A percentile compares a stretch with the other conserved stretches of the same genome.
phyloP scores from a whole-genome alignment of 2,329 filamentous ascomycete genomes.

The Aspergillus brunneoviolaceus region DNA sequence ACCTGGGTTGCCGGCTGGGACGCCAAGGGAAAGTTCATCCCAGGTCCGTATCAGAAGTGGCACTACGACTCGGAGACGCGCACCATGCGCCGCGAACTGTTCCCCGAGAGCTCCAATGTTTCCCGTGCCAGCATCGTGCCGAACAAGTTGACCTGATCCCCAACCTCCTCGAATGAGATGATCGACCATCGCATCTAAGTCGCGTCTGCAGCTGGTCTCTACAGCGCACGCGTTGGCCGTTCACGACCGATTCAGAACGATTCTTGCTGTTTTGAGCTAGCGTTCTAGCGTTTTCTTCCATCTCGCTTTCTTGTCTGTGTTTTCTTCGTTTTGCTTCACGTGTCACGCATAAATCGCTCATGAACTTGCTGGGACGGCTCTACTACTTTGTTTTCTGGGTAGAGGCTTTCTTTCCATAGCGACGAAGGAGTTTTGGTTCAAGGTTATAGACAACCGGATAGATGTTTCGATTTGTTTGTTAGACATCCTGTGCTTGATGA shows the following conservation, averaged over 20 bases:
- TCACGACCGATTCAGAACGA: not conserved
- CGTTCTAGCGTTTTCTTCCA: constrained; percentile 1
- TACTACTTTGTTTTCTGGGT: not conserved
- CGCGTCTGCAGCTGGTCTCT: constrained; percentile 15
- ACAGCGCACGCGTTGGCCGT: constrained; percentile 5
- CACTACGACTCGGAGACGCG: constrained; percentile 43
- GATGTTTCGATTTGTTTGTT: not conserved
- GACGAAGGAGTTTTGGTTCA: constrained; percentile 5
- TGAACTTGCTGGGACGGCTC: constrained; percentile 8
- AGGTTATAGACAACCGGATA: constrained; percentile 9
- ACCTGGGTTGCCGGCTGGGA: constrained; percentile 54
- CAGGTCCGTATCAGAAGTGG: constrained; percentile 53
- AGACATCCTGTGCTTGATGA: not conserved
- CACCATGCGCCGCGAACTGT: constrained; percentile 35
- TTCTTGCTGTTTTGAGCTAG: constrained; percentile 5
- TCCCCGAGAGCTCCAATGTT: constrained; percentile 36
- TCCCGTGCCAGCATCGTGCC: constrained; percentile 37
- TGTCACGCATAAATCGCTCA: constrained; percentile 1
- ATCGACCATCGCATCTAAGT: constrained; percentile 1
- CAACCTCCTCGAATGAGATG: not conserved
- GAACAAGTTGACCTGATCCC: constrained; percentile 26
- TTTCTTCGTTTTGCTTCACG: not conserved
- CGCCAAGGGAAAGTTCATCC: constrained; percentile 50
- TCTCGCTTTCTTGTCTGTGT: not conserved
- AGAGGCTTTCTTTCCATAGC: constrained; percentile 3